Conservation (phyloP, 345 rosid genomes). For the Rhizophora mangle region DNA sequence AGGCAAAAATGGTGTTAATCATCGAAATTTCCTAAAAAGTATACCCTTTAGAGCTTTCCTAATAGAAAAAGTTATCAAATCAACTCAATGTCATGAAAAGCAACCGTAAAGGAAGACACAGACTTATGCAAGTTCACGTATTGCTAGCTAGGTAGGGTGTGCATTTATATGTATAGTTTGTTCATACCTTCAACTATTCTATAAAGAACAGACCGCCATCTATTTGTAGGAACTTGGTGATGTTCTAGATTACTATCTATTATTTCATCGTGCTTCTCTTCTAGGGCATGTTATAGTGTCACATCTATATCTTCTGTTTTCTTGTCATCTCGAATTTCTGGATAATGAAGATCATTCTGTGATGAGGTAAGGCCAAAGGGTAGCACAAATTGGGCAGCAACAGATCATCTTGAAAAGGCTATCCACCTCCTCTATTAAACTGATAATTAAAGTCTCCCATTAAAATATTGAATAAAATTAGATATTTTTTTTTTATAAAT, state of each 20-base stretch:
- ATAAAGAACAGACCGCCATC: slow-evolving; percentile 94
- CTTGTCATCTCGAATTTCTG: slow-evolving; percentile 49
- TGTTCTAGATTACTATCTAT: slow-evolving; percentile 52
- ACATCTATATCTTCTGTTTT: slow-evolving; percentile 71
- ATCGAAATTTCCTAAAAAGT: background rate
- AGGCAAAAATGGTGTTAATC: background rate
- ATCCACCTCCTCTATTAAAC: slow-evolving; percentile 12
- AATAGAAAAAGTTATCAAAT: background rate
- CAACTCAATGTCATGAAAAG: background rate
- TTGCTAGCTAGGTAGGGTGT: too few relatives aligned
- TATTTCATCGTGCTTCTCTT: slow-evolving; percentile 66
- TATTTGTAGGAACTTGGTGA: slow-evolving; percentile 49
- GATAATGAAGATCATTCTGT: slow-evolving; percentile 56
- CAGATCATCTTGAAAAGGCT: slow-evolving; percentile 30
- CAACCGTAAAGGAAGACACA: background rate
- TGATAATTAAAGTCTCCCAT: too few relatives aligned
- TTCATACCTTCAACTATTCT: slow-evolving; percentile 76
- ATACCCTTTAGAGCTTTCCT: background rate
- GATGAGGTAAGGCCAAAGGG: slow-evolving; percentile 69
- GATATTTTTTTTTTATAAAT: too few relatives aligned
- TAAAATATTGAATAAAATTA: too few relatives aligned
- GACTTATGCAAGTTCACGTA: too few relatives aligned
- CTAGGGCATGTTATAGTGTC: slow-evolving; percentile 67
- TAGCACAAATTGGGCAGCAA: slow-evolving; percentile 66
- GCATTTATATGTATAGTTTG: background rate